Evolutionary conservation across 306 rosid genomes (phyloP).

Genomic region (Gastrolobium bilobum): DNA sequence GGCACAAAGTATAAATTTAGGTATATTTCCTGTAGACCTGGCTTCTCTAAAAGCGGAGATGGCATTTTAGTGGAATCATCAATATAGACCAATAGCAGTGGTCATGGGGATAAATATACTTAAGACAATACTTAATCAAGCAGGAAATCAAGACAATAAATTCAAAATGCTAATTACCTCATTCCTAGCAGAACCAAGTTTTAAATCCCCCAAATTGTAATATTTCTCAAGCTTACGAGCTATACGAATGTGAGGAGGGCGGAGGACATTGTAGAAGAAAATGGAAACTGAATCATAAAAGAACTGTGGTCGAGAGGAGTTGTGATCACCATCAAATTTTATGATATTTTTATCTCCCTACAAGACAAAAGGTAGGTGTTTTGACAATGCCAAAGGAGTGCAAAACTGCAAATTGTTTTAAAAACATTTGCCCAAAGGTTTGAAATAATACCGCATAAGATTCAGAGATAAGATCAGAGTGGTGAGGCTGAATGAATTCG

Average conservation of each 20-base stretch:
- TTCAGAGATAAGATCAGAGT: slow-evolving; percentile 76
- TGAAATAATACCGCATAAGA: slow-evolving; percentile 71
- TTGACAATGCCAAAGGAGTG: background rate
- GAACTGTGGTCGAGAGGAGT: slow-evolving; percentile 95
- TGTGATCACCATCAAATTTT: slow-evolving; percentile 94
- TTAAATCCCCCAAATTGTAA: slow-evolving; percentile 78
- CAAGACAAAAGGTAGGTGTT: slow-evolving; percentile 42
- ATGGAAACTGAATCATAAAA: slow-evolving; percentile 86
- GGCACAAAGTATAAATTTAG: slow-evolving; percentile 11
- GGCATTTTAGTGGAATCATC: slow-evolving; percentile 30
- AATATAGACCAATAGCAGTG: background rate
- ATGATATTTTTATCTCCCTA: slow-evolving; percentile 91
- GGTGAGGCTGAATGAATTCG: slow-evolving; percentile 83
- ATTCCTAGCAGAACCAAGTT: slow-evolving; percentile 69
- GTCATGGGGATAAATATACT: slow-evolving; percentile 5
- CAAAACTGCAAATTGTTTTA: slow-evolving; percentile 21
- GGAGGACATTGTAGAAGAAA: slow-evolving; percentile 92
- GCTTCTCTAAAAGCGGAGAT: background rate
- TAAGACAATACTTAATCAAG: background rate
- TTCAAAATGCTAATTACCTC: slow-evolving; percentile 65
- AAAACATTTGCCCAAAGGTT: slow-evolving; percentile 20
- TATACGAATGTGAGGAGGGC: slow-evolving; percentile 76
- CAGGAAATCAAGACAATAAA: slow-evolving; percentile 25
- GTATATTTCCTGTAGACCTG: slow-evolving; percentile 7
- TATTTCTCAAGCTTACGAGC: slow-evolving; percentile 74